phyloP scores from a whole-genome alignment of 176 grass and related monocot species.

The Microstegium vimineum region DNA sequence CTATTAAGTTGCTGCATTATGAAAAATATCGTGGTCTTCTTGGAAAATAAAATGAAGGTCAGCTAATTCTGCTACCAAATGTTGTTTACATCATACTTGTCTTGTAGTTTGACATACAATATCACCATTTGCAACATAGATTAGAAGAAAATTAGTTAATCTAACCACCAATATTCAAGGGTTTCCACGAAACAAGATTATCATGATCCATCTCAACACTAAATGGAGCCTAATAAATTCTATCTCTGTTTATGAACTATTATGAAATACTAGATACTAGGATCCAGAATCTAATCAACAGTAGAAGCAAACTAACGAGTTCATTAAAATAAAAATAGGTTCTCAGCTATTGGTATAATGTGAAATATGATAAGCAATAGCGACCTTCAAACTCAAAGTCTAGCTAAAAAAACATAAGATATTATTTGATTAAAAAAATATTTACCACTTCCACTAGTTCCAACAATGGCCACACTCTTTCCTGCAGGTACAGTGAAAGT shows the following conservation, averaged over 20 bases:
- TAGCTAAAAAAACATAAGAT: not conserved
- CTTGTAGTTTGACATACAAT: not conserved
- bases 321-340: not conserved
- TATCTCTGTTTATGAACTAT: not conserved
- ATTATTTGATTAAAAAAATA: slow-evolving; percentile 1
- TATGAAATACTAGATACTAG: not conserved
- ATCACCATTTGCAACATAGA: not conserved
- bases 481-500: slow-evolving; percentile 91
- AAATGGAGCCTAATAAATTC: not conserved
- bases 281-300: not conserved
- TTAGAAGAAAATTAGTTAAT: not conserved
- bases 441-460: slow-evolving; percentile 97
- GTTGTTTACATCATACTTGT: not conserved
- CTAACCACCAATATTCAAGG: not conserved
- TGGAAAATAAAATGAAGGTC: not conserved
- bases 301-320: not conserved
- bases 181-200: not conserved
- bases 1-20: not conserved
- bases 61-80: not conserved
- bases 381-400: not conserved
- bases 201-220: not conserved
- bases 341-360: not conserved
- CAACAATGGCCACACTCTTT: slow-evolving; percentile 90
- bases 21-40: not conserved
- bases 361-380: not conserved